Percentiles rank a stretch among this genome's conserved stretches.
phyloP scores from a whole-genome alignment of 192 early-diverging fungal species.

The Coemansia pectinata region DNA sequence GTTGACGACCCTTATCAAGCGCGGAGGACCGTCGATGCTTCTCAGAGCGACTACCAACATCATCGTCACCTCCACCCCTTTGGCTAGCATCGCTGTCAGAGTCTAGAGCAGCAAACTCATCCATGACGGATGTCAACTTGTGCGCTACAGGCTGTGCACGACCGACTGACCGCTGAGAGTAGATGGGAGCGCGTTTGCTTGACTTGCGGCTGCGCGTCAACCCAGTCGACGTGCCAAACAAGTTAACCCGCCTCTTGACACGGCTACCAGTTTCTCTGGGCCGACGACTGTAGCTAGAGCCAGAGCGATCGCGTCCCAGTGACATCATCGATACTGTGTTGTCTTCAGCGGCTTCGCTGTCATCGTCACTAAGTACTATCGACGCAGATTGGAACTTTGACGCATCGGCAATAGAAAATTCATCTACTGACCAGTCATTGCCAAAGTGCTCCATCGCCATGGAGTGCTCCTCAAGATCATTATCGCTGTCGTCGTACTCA shows the following conservation, averaged over 20 bases:
- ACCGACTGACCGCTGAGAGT: background rate
- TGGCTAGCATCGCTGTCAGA: slow-evolving; percentile 28
- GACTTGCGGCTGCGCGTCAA: background rate
- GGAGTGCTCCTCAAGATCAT: background rate
- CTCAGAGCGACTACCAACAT: background rate
- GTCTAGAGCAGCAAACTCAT: slow-evolving; percentile 49
- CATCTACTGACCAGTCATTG: slow-evolving; percentile 1
- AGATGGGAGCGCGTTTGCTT: background rate
- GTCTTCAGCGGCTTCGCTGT: slow-evolving; percentile 43
- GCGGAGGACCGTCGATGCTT: background rate
- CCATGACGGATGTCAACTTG: slow-evolving; percentile 37
- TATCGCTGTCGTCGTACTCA: slow-evolving; percentile 22
- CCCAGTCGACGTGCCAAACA: background rate
- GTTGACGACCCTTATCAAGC: background rate
- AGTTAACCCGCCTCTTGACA: background rate
- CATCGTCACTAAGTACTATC: slow-evolving; percentile 45
- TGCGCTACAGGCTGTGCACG: slow-evolving; percentile 3
- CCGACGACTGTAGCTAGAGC: background rate
- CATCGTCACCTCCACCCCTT: background rate
- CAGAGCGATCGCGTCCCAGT: background rate
- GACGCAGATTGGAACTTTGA: slow-evolving; percentile 1
- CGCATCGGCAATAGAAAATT: background rate
- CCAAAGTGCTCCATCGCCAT: background rate
- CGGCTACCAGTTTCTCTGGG: background rate
- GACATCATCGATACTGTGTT: slow-evolving; percentile 11